Evolutionary conservation across 2,329 filamentous ascomycete species (phyloP).

Genomic region (Pseudogymnoascus sp.): DNA sequence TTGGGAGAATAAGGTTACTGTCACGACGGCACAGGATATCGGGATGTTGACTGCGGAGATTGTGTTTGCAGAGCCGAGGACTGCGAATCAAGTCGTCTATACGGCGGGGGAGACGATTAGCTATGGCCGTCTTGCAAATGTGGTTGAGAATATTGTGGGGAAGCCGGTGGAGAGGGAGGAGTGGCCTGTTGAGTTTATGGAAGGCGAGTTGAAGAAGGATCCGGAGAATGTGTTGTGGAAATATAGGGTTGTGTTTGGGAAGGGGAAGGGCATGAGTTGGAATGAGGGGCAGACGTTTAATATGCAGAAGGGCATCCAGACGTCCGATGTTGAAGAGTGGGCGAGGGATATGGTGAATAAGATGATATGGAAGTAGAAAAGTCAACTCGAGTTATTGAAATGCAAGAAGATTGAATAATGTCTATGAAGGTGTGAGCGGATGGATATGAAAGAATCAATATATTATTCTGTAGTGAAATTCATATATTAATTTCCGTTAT

Average conservation of each 20-base stretch:
- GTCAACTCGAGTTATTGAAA: background rate
- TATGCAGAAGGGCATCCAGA: slow-evolving; percentile 35
- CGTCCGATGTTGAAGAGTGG: slow-evolving; percentile 35
- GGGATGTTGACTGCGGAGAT: slow-evolving; percentile 50
- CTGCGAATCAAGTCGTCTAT: slow-evolving; percentile 39
- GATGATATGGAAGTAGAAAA: background rate
- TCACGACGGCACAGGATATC: slow-evolving; percentile 57
- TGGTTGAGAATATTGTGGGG: slow-evolving; percentile 38
- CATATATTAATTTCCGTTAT: background rate
- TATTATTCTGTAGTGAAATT: background rate
- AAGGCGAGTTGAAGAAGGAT: slow-evolving; percentile 36
- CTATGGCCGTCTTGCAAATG: slow-evolving; percentile 44
- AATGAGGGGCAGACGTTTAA: slow-evolving; percentile 45
- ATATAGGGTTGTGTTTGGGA: slow-evolving; percentile 53
- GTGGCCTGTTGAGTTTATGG: slow-evolving; percentile 39
- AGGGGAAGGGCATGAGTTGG: slow-evolving; percentile 52
- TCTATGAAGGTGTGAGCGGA: background rate
- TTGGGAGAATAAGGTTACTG: slow-evolving; percentile 54
- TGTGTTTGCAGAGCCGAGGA: slow-evolving; percentile 34
- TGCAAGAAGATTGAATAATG: background rate
- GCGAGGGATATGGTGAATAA: slow-evolving; percentile 1
- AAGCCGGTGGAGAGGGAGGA: slow-evolving; percentile 38
- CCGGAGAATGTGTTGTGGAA: slow-evolving; percentile 43
- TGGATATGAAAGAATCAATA: background rate
- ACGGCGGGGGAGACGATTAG: slow-evolving; percentile 54